These are phyloP conservation scores for Phallus indusiatus DNA, from an alignment of 768 basidiomycete genomes.

Conservation along the genomic window DNA sequence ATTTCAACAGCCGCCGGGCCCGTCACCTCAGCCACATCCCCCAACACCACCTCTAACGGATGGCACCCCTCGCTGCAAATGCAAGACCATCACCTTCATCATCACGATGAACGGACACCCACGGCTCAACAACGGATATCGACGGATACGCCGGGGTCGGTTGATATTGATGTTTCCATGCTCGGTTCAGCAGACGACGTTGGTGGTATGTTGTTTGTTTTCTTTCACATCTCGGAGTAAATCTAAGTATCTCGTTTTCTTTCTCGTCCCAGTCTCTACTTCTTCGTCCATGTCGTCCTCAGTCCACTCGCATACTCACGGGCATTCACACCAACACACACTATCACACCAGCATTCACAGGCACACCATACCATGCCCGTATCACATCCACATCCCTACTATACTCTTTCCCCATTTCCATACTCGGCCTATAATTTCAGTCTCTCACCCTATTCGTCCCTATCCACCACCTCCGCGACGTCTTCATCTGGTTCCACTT, in stretches of 20 bases:
- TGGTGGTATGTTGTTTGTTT: not conserved
- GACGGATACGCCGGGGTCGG: not conserved
- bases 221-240: not conserved
- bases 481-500: slow-evolving; percentile 40
- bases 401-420: slow-evolving; percentile 32
- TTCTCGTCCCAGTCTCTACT: not conserved
- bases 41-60: not conserved
- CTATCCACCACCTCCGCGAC: slow-evolving; percentile 35
- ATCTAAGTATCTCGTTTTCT: not conserved
- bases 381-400: slow-evolving; percentile 30
- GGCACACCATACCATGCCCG: slow-evolving; percentile 33
- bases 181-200: not conserved
- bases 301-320: not conserved
- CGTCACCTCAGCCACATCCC: not conserved
- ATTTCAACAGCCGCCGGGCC: not conserved
- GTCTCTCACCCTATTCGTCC: slow-evolving; percentile 25
- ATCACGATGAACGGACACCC: not conserved
- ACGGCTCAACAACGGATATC: not conserved
- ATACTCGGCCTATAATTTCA: slow-evolving; percentile 28
- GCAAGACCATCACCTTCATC: not conserved
- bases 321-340: not conserved
- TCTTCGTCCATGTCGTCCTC: not conserved
- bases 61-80: not conserved
- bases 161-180: not conserved
- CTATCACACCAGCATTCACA: slow-evolving; percentile 11